phyloP scores from a whole-genome alignment of 345 rosid genomes.

The Lenwebbia sp. region DNA sequence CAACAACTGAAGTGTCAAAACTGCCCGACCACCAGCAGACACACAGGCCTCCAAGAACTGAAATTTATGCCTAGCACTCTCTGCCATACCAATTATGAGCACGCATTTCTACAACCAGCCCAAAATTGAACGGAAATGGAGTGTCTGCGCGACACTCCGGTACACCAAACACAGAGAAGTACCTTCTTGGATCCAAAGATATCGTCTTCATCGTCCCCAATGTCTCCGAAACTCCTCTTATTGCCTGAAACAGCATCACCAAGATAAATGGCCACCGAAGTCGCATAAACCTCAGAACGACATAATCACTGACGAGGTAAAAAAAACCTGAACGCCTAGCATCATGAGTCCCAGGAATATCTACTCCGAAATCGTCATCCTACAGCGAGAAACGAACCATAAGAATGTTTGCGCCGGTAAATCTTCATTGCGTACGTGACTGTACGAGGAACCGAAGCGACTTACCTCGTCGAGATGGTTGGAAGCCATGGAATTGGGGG shows the following conservation, averaged over 20 bases:
- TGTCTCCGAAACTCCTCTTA: conserved; percentile 76
- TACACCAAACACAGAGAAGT: neutral
- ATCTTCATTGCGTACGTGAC: neutral
- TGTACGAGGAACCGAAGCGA: neutral
- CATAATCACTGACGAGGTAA: neutral
- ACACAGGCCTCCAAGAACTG: neutral
- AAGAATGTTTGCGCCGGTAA: neutral
- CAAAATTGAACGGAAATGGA: neutral
- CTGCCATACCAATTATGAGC: neutral
- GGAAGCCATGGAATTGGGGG: conserved; percentile 29
- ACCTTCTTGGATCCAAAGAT: conserved; percentile 81
- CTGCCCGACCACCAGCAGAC: neutral
- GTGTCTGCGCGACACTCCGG: neutral
- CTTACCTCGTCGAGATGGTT: conserved; percentile 51
- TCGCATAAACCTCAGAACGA: neutral
- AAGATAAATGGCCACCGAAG: neutral
- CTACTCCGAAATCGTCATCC: conserved; percentile 95
- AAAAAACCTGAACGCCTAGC: conserved; percentile 42
- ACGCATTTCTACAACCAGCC: neutral
- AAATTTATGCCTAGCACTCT: neutral
- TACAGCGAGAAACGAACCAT: neutral
- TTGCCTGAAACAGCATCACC: conserved; percentile 19
- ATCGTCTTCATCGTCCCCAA: conserved; percentile 91
- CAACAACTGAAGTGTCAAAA: neutral
- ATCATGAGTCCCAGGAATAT: conserved; percentile 38